Evolutionary conservation across 352 stramenopile genomes (phyloP), one percentile per base, ranked within the genome.

Genomic region (Globisporangium yorkense): DNA sequence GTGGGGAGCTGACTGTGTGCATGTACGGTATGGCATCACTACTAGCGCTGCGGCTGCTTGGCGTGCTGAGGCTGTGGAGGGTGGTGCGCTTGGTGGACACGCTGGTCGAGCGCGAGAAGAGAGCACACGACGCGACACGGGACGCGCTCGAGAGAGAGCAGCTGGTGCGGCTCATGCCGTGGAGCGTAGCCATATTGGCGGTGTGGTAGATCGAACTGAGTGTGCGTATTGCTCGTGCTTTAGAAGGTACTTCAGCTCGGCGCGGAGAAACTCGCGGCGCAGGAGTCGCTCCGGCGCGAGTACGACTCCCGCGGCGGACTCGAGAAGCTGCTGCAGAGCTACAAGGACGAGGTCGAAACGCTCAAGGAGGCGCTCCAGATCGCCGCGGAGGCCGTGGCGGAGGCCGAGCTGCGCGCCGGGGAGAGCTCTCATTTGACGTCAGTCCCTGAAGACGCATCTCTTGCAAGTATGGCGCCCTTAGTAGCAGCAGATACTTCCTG

Each of bases 301-400:
- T 80, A 80, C 57, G 63, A 75, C 20, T 87, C 77, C 1, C 75
- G 75, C 41, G 57, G 48, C 0, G 66, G 64, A 0, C 68, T 92
- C 3, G 79, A 88, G 48, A 54, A 71, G 35, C 65, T 87, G 51
- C 54, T 89, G 9, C 78, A 81, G 41, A 61, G 72, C 33, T 92
- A 89, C 64, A 89, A 88, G 58, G 75, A 89, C 52, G 79, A 92
- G 27, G 70, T 86, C 20, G 79, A 84, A 27, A 89, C 77, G 20
- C 62, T 92, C 3, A 86, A 87, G 49, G 82, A 92, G 52, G 82
- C 82, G 10, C 72, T 92, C 20, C 71, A 81, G 46, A 92, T 89
- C 46, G 79, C 79, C 20, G 79, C 82, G 1, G 65, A 79, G 35
- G 75, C 78, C 2, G 74, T 88, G n/a, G 71, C 75, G 0, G 65